These are phyloP conservation scores for Simplicillium aogashimaense DNA, from an alignment of 2,329 filamentous ascomycete species.

Conservation along the genomic window DNA sequence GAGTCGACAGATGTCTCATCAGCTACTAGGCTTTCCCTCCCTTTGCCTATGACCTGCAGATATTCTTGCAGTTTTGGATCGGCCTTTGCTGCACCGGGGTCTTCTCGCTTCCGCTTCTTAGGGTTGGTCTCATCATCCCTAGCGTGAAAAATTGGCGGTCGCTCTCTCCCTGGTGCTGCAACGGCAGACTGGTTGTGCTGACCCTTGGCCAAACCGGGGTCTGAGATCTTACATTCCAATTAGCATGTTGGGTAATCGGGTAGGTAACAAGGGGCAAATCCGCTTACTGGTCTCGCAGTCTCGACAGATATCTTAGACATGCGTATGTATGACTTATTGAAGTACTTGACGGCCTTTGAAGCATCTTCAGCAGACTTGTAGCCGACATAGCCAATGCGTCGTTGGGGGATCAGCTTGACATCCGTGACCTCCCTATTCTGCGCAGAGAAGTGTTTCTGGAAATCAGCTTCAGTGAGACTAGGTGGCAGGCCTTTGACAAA, in stretches of 20 bases:
- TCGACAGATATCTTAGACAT: constrained; percentile 93
- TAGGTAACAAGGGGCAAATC: background rate
- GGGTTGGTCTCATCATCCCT: constrained; percentile 24
- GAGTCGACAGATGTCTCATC: constrained; percentile 16
- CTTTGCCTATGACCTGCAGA: constrained; percentile 67
- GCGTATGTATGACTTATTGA: constrained; percentile 89
- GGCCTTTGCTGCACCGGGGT: constrained; percentile 35
- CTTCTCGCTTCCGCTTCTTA: constrained; percentile 61
- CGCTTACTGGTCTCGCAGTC: constrained; percentile 66
- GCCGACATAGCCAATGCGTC: constrained; percentile 91
- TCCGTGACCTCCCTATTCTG: constrained; percentile 73
- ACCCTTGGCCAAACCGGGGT: constrained; percentile 25
- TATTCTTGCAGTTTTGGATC: constrained; percentile 83
- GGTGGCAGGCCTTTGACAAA: constrained; percentile 82
- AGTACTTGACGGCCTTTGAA: constrained; percentile 78
- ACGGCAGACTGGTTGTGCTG: constrained; percentile 10
- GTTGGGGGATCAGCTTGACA: constrained; percentile 78
- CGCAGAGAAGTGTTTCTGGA: constrained; percentile 78
- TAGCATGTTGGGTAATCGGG: constrained; percentile 10
- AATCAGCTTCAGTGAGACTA: constrained; percentile 72
- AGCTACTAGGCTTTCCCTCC: constrained; percentile 21
- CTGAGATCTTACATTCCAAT: constrained; percentile 34
- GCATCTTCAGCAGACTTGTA: constrained; percentile 80
- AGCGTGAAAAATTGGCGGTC: background rate
- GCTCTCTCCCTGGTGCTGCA: constrained; percentile 8